These are phyloP conservation scores for Taphrina flavorubra DNA, from an alignment of 1,139 yeast genomes.

Conservation along the genomic window DNA sequence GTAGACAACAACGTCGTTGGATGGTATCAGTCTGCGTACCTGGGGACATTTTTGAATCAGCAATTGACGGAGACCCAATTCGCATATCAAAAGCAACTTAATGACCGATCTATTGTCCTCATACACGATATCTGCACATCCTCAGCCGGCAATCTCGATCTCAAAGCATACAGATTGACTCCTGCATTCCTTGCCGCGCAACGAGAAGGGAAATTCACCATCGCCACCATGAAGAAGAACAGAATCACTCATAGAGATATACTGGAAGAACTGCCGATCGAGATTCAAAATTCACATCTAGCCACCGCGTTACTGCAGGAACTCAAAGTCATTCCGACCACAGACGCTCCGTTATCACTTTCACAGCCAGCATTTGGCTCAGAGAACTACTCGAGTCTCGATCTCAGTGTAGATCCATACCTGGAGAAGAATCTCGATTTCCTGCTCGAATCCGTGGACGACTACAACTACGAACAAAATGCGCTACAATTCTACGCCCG, in stretches of 20 bases:
- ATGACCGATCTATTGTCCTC: constrained; percentile 56
- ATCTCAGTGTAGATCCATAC: constrained; percentile 55
- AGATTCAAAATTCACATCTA: constrained; percentile 66
- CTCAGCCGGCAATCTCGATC: constrained; percentile 62
- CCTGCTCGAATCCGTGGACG: constrained; percentile 75
- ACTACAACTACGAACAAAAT: constrained; percentile 78
- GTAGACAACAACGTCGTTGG: constrained; percentile 78
- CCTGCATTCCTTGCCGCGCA: constrained; percentile 65
- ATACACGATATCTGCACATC: constrained; percentile 78
- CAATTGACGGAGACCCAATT: constrained; percentile 48
- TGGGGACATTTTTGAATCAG: constrained; percentile 73
- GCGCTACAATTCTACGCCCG: constrained; percentile 85
- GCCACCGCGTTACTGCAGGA: constrained; percentile 54
- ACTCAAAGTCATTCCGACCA: constrained; percentile 41
- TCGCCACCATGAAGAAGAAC: constrained; percentile 66
- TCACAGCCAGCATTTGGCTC: constrained; percentile 40
- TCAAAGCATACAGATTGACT: constrained; percentile 74
- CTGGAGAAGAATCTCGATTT: constrained; percentile 64
- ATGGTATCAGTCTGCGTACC: constrained; percentile 75
- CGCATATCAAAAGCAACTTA: constrained; percentile 58
- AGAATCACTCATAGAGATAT: constrained; percentile 70
- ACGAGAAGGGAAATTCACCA: constrained; percentile 62
- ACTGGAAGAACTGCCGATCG: constrained; percentile 73
- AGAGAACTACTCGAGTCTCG: constrained; percentile 53
- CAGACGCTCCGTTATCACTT: constrained; percentile 43